Evolutionary conservation across 345 rosid genomes (phyloP).

Genomic region (Gossypium anomalum): DNA sequence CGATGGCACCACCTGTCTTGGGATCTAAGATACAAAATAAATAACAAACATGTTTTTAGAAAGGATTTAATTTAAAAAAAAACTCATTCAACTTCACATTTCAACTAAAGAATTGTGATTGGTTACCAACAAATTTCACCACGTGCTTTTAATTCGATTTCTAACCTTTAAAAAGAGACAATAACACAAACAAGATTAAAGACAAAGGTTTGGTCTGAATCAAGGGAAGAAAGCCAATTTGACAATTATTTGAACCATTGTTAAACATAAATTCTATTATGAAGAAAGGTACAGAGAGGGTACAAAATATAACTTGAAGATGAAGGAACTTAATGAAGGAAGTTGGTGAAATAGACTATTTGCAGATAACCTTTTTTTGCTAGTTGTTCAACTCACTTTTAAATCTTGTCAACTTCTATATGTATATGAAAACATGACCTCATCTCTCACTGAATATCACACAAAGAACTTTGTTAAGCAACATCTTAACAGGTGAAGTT

Average conservation of each 20-base stretch:
- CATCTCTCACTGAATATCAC: conserved; percentile 1
- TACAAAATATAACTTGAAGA: neutral
- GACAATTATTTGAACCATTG: neutral
- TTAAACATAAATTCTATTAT: neutral
- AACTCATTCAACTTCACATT: neutral
- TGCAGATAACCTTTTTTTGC: neutral
- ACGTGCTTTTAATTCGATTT: neutral
- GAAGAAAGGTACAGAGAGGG: neutral
- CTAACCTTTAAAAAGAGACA: neutral
- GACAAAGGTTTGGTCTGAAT: conserved; percentile 6
- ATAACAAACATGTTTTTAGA: neutral
- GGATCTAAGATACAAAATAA: conserved; percentile 6
- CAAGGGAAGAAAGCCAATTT: neutral
- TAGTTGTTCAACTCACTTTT: neutral
- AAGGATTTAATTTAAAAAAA: neutral
- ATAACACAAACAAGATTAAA: neutral
- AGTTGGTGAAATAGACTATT: conserved; percentile 2
- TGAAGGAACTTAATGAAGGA: neutral
- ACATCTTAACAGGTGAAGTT: neutral
- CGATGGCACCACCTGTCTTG: neutral
- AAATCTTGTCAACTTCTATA: neutral
- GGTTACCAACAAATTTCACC: neutral
- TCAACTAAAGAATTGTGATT: neutral
- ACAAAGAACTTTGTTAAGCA: neutral
- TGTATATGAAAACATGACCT: neutral